These are phyloP conservation scores for Camelina neglecta DNA, from an alignment of 345 rosid genomes.

Conservation along the genomic window DNA sequence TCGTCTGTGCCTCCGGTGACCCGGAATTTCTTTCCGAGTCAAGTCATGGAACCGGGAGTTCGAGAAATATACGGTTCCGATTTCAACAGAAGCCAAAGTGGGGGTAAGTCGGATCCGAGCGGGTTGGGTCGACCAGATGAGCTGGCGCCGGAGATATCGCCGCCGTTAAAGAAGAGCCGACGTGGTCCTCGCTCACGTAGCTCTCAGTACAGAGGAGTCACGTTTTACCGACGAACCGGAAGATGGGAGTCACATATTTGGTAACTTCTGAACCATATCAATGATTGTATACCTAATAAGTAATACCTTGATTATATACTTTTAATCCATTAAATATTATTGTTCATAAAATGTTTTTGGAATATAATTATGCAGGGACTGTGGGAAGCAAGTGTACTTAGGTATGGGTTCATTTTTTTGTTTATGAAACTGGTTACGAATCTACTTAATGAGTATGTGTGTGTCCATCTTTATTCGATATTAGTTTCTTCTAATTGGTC, in stretches of 20 bases:
- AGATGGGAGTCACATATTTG: slow-evolving; percentile 99
- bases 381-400: slow-evolving; percentile 97
- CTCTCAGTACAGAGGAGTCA: slow-evolving; percentile 96
- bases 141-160: slow-evolving; percentile 48
- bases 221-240: slow-evolving; percentile 96
- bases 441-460: background rate
- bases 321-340: background rate
- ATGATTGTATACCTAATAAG: no score
- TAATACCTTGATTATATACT: background rate
- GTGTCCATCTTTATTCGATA: background rate
- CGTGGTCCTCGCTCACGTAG: slow-evolving; percentile 97
- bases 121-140: slow-evolving; percentile 44
- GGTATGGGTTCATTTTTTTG: slow-evolving; percentile 56
- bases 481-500: background rate
- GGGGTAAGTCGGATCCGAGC: slow-evolving; percentile 62
- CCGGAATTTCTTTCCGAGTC: slow-evolving; percentile 80
- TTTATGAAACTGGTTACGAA: background rate
- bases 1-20: slow-evolving; percentile 58
- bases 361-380: slow-evolving; percentile 71
- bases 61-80: slow-evolving; percentile 27
- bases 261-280: slow-evolving; percentile 41
- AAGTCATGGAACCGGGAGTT: slow-evolving; percentile 32
- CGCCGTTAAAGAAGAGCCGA: slow-evolving; percentile 84
- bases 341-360: background rate
- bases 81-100: slow-evolving; percentile 71